phyloP scores from a whole-genome alignment of 768 basidiomycete genomes.

The Russula abietina region DNA sequence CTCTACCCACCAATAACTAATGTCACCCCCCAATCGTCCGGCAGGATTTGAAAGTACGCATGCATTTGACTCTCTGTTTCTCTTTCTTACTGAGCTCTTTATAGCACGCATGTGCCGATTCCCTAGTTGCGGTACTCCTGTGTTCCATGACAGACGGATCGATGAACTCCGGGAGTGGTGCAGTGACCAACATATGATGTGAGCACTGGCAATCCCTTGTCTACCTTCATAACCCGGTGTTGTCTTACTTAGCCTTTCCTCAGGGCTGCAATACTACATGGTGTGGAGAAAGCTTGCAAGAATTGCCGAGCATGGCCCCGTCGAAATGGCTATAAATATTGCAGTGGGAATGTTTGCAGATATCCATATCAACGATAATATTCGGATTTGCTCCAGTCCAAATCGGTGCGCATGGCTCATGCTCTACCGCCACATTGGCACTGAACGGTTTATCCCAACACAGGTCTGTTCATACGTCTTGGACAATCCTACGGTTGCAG shows the following conservation, averaged over 20 bases:
- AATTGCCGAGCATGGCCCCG: constrained; percentile 4
- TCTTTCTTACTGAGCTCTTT: not conserved
- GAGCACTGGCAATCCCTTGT: not conserved
- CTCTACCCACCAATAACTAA: no score
- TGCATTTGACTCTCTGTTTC: not conserved
- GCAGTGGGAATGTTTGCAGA: not conserved
- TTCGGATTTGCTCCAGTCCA: not conserved
- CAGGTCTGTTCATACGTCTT: no score
- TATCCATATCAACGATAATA: not conserved
- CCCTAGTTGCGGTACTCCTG: not conserved
- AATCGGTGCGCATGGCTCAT: not conserved
- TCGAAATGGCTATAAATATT: not conserved
- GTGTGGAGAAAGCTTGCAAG: constrained; percentile 1
- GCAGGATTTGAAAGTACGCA: no score
- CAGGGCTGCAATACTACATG: not conserved
- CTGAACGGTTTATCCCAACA: no score
- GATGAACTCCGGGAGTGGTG: constrained; percentile 11
- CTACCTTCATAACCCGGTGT: not conserved
- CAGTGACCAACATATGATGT: constrained; percentile 3
- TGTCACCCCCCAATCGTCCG: no score
- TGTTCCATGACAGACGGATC: not conserved
- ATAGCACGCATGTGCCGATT: not conserved
- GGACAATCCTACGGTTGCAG: no score
- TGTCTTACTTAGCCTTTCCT: not conserved
- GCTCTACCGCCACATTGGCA: no score